Conservation (phyloP, 2,329 filamentous ascomycete species). For the Ramularia endophylla region DNA sequence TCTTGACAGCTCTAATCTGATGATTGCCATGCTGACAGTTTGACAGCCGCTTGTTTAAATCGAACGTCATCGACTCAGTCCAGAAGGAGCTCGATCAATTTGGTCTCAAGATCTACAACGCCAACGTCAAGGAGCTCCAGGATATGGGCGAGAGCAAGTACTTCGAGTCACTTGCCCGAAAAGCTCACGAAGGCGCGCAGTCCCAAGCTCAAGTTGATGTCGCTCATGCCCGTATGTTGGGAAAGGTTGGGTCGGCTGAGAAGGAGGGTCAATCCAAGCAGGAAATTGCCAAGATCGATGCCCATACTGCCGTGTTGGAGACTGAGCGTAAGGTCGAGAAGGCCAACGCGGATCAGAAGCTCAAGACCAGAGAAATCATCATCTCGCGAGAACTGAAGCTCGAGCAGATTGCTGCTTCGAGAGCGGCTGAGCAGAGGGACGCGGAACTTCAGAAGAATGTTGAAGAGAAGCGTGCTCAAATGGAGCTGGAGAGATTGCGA, state of each 20-base stretch:
- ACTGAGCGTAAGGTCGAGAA: constrained; percentile 80
- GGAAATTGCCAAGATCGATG: constrained; percentile 81
- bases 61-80: constrained; percentile 42
- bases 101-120: constrained; percentile 60
- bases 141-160: constrained; percentile 78
- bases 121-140: constrained; percentile 81
- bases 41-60: constrained; percentile 24
- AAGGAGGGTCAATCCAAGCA: constrained; percentile 76
- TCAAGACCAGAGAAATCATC: constrained; percentile 65
- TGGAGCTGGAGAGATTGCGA: constrained; percentile 73
- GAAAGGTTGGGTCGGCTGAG: constrained; percentile 71
- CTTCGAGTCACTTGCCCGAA: constrained; percentile 73
- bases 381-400: constrained; percentile 71
- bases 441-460: constrained; percentile 75
- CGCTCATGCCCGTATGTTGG: constrained; percentile 43
- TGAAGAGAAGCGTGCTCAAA: constrained; percentile 68
- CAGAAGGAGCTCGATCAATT: constrained; percentile 69
- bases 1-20: too few species aligned
- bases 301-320: constrained; percentile 76
- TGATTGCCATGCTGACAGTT: too few species aligned
- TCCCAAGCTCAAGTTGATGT: constrained; percentile 60
- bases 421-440: constrained; percentile 68
- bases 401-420: constrained; percentile 65
- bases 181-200: constrained; percentile 77
- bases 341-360: constrained; percentile 66